These are phyloP conservation scores for Zoysia pacifica DNA, from an alignment of 176 grass and related monocot species.

Conservation along the genomic window DNA sequence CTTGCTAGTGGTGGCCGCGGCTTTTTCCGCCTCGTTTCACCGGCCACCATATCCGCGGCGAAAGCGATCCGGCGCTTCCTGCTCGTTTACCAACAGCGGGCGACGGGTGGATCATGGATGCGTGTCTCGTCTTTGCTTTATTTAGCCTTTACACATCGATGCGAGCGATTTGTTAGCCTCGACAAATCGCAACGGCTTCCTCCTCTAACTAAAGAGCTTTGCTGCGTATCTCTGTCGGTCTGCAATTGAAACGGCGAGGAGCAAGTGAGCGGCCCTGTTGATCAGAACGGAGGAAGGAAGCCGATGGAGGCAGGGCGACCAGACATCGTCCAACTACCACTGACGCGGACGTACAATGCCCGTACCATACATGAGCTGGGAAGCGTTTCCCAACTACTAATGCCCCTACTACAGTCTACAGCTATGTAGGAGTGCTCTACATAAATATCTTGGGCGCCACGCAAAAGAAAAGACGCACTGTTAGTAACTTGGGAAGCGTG, in stretches of 20 bases:
- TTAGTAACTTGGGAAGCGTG: conserved; percentile 28
- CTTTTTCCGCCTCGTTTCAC: not conserved
- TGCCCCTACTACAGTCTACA: not conserved
- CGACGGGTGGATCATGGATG: conserved; percentile 6
- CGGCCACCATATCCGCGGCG: not conserved
- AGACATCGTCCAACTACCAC: not conserved
- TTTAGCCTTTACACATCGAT: not conserved
- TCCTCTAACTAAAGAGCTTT: not conserved
- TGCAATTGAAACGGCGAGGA: not conserved
- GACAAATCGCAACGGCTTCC: not conserved
- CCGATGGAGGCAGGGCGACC: not conserved
- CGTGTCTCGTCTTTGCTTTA: not conserved
- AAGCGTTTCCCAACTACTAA: not conserved
- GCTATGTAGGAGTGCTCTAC: not conserved
- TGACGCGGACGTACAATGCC: conserved; percentile 13
- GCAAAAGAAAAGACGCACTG: conserved; percentile 33
- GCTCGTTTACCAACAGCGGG: conserved; percentile 22
- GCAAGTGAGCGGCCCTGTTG: not conserved
- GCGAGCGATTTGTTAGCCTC: not conserved
- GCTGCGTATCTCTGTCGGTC: not conserved
- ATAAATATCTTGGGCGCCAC: conserved; percentile 33
- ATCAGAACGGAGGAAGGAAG: not conserved
- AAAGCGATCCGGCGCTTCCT: not conserved
- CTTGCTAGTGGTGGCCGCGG: not conserved
- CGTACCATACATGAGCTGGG: not conserved